Evolutionary conservation across 306 rosid species (phyloP), one percentile per base, ranked within the genome.

Genomic region (Lithocarpus polystachyus): DNA sequence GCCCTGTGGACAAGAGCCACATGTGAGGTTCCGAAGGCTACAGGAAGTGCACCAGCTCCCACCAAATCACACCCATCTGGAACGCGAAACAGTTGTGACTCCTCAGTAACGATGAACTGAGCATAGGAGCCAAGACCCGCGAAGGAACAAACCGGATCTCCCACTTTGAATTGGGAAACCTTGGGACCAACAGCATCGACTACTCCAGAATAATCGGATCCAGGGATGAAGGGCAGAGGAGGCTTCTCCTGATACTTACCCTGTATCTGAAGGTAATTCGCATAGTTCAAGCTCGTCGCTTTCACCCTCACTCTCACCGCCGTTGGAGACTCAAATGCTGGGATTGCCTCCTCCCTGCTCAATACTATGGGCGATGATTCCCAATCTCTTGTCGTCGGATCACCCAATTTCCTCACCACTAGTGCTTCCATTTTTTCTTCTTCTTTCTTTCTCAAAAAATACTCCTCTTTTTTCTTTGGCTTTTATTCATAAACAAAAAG

Each of bases 231-330:
- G 8, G 98, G 99, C 15, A 95, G 77, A 11, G 90, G 43, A 17
- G 84, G 62, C 78, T 90, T 92, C 84, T 95, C 97, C 71, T 95
- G 97, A 81, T 91, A 95, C 81, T 82, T 84, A 1, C 98, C 99
- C 17, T 85, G 74, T 51, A 95, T 82, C 88, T 92, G 98, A 29
- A 91, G 84, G 83, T 95, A 92, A 82, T 95, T 95, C 22, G 96
- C 98, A 64, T 81, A 95, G 87, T 95, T 95, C 93, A 95, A 89
- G 88, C 99, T 95, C 28, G 98, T 89, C 28, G 97, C 97, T 89
- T 85, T 92, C 74, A 95, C 77, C 56, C 89, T 90, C 68, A 95
- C 94, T 78, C 98, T 88, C 20, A 92, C 96, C 0, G 96, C 65
- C 35, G 93, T 84, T 17, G 98, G 92, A 64, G 91, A 82, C 9